Conservation (phyloP, 148 eudicot genomes). For the Pouteria glomerata region DNA sequence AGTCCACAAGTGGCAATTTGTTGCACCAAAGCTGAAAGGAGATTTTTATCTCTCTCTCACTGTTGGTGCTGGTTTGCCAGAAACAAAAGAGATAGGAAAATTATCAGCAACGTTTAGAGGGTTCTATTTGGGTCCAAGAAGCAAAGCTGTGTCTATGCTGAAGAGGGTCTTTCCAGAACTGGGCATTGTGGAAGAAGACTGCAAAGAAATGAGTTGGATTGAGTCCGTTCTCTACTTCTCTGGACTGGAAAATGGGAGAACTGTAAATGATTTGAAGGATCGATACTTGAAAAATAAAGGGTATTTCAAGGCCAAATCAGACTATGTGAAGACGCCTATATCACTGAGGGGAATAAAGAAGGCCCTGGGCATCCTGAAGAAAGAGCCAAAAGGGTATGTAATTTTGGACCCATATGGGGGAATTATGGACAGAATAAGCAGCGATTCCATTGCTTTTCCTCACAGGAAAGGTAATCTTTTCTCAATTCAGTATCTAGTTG, state of each 20-base stretch:
- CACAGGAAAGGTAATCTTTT: conserved; percentile 47
- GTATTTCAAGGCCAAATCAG: conserved; percentile 57
- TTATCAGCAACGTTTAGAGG: conserved; percentile 42
- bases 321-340: conserved; percentile 33
- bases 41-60: conserved; percentile 35
- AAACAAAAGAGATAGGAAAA: conserved; percentile 12
- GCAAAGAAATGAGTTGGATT: conserved; percentile 53
- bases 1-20: conserved; percentile 52
- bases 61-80: conserved; percentile 37
- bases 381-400: conserved; percentile 49
- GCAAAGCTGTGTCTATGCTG: conserved; percentile 28
- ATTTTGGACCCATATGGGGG: conserved; percentile 60
- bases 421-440: conserved; percentile 32
- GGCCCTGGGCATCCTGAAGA: conserved; percentile 31
- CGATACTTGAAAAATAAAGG: conserved; percentile 22
- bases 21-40: conserved; percentile 34
- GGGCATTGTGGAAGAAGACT: conserved; percentile 24
- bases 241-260: conserved; percentile 19
- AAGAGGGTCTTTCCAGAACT: conserved; percentile 30
- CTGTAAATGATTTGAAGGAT: conserved; percentile 20
- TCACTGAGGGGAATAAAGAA: conserved; percentile 19
- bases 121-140: conserved; percentile 37
- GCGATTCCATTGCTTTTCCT: conserved; percentile 45
- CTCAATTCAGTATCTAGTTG: conserved; percentile 40
- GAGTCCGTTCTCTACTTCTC: conserved; percentile 53